Conservation (phyloP, 2,329 filamentous ascomycete species). For the Simplicillium aogashimaense region DNA sequence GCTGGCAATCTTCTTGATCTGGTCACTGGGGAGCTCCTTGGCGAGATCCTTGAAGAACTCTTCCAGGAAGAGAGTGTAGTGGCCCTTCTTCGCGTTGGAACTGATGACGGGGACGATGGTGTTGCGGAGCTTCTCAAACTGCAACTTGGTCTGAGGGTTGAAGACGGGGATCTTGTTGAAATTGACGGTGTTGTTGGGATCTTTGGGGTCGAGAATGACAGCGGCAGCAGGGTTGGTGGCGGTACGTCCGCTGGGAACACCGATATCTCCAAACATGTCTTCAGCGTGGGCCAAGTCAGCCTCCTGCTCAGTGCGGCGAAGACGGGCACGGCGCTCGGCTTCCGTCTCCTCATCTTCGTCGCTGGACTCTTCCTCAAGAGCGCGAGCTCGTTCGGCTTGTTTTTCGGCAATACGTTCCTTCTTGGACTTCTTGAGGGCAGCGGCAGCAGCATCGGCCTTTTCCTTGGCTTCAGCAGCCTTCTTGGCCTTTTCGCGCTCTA, state of each 20-base stretch:
- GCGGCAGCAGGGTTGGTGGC: conserved; percentile 52
- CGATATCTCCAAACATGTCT: conserved; percentile 76
- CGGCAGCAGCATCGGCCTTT: conserved; percentile 80
- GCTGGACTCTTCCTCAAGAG: conserved; percentile 41
- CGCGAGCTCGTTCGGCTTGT: conserved; percentile 49
- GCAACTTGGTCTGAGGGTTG: conserved; percentile 76
- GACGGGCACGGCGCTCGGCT: conserved; percentile 60
- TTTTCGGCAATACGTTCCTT: conserved; percentile 76
- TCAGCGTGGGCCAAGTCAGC: conserved; percentile 82
- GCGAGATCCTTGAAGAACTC: conserved; percentile 83
- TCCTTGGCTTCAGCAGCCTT: conserved; percentile 70
- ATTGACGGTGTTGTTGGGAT: conserved; percentile 74
- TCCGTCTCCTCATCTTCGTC: conserved; percentile 63
- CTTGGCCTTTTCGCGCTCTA: conserved; percentile 59
- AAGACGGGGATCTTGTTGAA: conserved; percentile 73
- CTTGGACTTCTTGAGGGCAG: conserved; percentile 86
- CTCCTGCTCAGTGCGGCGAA: conserved; percentile 75
- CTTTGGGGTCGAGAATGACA: conserved; percentile 59
- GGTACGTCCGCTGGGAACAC: conserved; percentile 57
- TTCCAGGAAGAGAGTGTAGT: conserved; percentile 82
- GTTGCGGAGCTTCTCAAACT: conserved; percentile 73
- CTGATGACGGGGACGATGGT: conserved; percentile 70
- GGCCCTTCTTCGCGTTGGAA: conserved; percentile 72
- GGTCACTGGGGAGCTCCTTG: conserved; percentile 79
- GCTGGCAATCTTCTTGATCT: conserved; percentile 94